Evolutionary conservation across 2,329 filamentous ascomycete species (phyloP).

Genomic region (Exophiala calicioides): DNA sequence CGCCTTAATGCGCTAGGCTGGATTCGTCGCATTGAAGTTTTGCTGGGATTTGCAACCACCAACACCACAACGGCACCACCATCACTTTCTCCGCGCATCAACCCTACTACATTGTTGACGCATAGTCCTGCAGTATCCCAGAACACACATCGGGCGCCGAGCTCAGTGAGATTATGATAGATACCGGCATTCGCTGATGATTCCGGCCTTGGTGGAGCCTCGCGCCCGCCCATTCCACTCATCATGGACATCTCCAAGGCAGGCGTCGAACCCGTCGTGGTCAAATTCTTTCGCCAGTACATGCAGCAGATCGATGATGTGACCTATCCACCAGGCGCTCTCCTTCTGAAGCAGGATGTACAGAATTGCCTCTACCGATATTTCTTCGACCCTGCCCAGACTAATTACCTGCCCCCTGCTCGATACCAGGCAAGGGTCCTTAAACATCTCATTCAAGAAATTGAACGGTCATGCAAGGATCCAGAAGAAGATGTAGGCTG

Average conservation of each 20-base stretch:
- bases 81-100: too few relatives aligned
- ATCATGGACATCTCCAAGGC: constrained; percentile 26
- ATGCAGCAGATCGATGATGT: constrained; percentile 72
- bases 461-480: constrained; percentile 74
- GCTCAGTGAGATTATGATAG: too few relatives aligned
- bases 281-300: constrained; percentile 71
- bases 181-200: too few relatives aligned
- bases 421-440: constrained; percentile 71
- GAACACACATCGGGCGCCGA: too few relatives aligned
- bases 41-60: not conserved
- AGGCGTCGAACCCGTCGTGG: constrained; percentile 40
- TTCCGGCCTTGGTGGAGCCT: too few relatives aligned
- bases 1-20: constrained; percentile 8
- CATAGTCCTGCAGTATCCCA: too few relatives aligned
- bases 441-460: constrained; percentile 68
- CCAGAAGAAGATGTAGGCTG: constrained; percentile 72
- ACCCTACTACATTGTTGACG: too few relatives aligned
- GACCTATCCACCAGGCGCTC: constrained; percentile 61
- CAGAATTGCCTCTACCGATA: constrained; percentile 67
- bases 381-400: constrained; percentile 59
- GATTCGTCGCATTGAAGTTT: too few relatives aligned
- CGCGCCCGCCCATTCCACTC: not conserved
- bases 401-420: constrained; percentile 55
- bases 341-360: constrained; percentile 61
- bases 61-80: not conserved